These are phyloP conservation scores for Fistulifera pelliculosa DNA, from an alignment of 108 stramenopile species.

Conservation along the genomic window DNA sequence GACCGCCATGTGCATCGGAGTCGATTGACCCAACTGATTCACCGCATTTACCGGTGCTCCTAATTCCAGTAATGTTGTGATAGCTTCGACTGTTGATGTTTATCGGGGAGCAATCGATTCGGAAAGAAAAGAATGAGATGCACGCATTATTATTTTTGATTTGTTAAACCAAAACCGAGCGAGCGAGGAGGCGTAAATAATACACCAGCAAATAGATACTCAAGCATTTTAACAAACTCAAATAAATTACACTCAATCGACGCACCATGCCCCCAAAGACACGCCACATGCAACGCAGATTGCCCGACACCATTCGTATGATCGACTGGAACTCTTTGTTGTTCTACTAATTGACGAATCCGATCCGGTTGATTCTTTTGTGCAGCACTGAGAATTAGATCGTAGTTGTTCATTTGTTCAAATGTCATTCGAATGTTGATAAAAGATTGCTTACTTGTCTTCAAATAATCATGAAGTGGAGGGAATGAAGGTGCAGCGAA, in stretches of 20 bases:
- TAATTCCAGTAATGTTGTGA: conserved; percentile 33
- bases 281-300: conserved; percentile 64
- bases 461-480: no score
- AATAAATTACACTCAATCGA: not conserved
- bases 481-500: no score
- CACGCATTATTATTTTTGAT: no score
- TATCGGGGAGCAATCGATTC: no score
- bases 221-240: no score
- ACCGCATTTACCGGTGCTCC: conserved; percentile 42
- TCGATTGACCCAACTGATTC: conserved; percentile 44
- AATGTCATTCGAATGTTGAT: no score
- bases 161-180: no score
- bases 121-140: no score
- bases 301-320: conserved; percentile 63
- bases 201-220: no score
- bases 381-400: conserved; percentile 41
- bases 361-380: conserved; percentile 43
- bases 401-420: conserved; percentile 5
- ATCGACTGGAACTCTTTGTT: conserved; percentile 28
- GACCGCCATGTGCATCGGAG: conserved; percentile 51
- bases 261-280: conserved; percentile 56
- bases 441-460: no score
- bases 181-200: no score
- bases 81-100: conserved; percentile 24
- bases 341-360: conserved; percentile 32